Base-by-base conservation (phyloP, 495 filamentous ascomycete species). In the Aspergillus kassunensis region DNA sequence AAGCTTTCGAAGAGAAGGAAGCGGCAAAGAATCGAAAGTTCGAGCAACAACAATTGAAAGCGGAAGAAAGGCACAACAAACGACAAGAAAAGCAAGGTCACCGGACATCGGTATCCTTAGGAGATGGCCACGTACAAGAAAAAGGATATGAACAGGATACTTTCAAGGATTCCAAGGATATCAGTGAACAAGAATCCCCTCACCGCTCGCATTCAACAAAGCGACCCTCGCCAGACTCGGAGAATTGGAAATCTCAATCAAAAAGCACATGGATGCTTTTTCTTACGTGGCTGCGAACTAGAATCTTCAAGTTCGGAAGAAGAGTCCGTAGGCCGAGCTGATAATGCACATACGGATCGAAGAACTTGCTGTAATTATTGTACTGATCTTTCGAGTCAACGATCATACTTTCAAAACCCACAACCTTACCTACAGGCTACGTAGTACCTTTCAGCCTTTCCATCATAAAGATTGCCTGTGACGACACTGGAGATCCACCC, bases 1-100 rank as follows among this genome's bases (percentile, higher is more conserved):
- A 75, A 51, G 79, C 80, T 3, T 84, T 82, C 55, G 66, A 76
- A 46, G 77, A 83, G 49, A 79, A 79, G 53, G 79, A 83, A 58
- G 79, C 70, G n/a, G 78, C 77, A 8, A 83, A 85, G 54, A 74
- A 71, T 19, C 73, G 69, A 23, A 79, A 80, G 47, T 66, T 78
- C 37, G 76, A 82, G 49, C 70, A 79, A 52, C 77, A 79, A 45
- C 80, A 77, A 41, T 68, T 70, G 44, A 80, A 79, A 68, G 64
- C 73, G 13, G 66, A 76, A 62, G 65, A 73, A 56, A 65, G 60
- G 33, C 67, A 77, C 27, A 67, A 62, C 33, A 70, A 69, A 6
- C 63, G 69, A 15, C 65, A 54, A 21, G 55, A 60, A 35, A 71
- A 68, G 49, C 69, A 69, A 23, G 37, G 56, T n/a, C 55, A 47